Evolutionary conservation across 371 early-diverging fungal species (phyloP), one percentile per base, ranked within the genome.

Genomic region (Blakeslea trispora): DNA sequence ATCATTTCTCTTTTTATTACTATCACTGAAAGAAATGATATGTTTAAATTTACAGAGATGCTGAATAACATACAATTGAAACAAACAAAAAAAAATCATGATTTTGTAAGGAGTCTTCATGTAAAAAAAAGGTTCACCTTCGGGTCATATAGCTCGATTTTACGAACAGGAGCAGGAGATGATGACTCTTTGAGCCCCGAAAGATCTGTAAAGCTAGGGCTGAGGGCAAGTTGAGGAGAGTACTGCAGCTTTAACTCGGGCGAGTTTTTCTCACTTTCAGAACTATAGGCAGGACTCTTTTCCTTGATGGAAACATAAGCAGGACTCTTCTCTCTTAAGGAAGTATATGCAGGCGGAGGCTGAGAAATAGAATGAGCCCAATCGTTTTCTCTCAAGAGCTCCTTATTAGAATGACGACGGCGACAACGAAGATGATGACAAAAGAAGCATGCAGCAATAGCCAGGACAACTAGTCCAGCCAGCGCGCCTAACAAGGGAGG

Each of bases 221-320:
- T 66, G 37, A 66, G 50, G 40, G 66, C 61, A 41, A 66, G 54
- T 54, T 66, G 66, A 39, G 66, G 66, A 45, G 66, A 53, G 40
- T 66, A 66, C 39, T 66, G 66, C 15, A 31, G 53, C 32, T 57
- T 66, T 55, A 54, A 44, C 15, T 45, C 21, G 10, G 54, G 23
- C 0, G 50, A 14, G 8, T 45, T 43, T 5, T 37, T 34, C 15
- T 57, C 50, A 17, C 54, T 55, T 0, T 61, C 61, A 19, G 61
- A 42, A 31, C 54, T 66, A 45, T 66, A 57, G 42, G 57, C 45
- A 32, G 61, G 57, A 32, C 58, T 45, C 24, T 64, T 59, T 53
- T 64, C 51, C 46, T 39, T 43, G 14, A 21, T 19, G 3, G 48
- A 31, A 4, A 35, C 52, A 48, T 63, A 63, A 10, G 48, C 63